These are phyloP conservation scores for Coemansia sp. DNA, from an alignment of 192 early-diverging fungal species.

Conservation along the genomic window DNA sequence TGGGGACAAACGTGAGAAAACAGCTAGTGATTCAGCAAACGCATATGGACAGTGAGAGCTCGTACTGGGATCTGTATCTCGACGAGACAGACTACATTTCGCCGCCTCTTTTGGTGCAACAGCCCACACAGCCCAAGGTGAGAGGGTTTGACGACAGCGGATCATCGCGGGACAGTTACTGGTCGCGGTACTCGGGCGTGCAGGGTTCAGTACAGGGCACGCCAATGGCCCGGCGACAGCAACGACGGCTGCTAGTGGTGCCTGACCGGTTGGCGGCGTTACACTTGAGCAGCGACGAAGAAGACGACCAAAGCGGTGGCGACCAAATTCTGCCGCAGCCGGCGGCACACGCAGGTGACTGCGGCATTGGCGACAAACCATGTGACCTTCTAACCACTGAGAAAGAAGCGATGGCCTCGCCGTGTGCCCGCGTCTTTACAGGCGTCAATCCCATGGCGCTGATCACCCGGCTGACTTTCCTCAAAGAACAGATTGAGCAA, in stretches of 20 bases:
- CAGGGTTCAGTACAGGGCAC: slow-evolving; percentile 13
- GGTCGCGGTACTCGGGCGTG: slow-evolving; percentile 37
- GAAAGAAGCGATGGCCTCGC: slow-evolving; percentile 8
- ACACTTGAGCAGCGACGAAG: slow-evolving; percentile 8
- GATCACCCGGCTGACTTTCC: slow-evolving; percentile 40
- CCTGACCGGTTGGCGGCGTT: slow-evolving; percentile 36
- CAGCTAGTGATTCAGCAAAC: neutral
- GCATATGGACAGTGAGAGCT: slow-evolving; percentile 22
- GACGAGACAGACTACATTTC: slow-evolving; percentile 13
- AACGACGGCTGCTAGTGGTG: slow-evolving; percentile 35
- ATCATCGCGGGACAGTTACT: slow-evolving; percentile 50
- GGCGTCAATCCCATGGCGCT: slow-evolving; percentile 50
- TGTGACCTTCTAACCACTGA: neutral
- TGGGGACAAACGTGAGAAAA: neutral
- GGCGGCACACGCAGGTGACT: slow-evolving; percentile 1
- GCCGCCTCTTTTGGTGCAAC: neutral
- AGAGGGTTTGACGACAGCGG: neutral
- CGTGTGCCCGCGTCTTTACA: slow-evolving; percentile 9
- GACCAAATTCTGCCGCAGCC: neutral
- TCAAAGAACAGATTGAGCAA: slow-evolving; percentile 50
- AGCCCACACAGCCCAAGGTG: neutral
- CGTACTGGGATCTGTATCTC: slow-evolving; percentile 50
- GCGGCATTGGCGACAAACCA: neutral
- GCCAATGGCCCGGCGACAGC: slow-evolving; percentile 7
- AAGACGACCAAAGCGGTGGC: neutral